Conservation (phyloP, 306 rosid species). For the Cucurbita moschata region DNA sequence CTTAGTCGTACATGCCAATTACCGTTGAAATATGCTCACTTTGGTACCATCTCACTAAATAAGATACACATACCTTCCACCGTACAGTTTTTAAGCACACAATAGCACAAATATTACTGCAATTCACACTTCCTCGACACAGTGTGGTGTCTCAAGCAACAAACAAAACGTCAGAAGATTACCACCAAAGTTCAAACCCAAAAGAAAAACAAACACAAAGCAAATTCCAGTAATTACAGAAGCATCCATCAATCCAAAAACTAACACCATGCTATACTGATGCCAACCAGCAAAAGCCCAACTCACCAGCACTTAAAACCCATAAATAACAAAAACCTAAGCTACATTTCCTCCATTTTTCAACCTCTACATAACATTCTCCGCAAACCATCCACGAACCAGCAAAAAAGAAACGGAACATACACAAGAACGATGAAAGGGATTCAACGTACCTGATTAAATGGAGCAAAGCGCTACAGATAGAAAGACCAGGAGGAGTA, state of each 20-base stretch:
- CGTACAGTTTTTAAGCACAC: neutral
- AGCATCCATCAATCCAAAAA: neutral
- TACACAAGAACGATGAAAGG: neutral
- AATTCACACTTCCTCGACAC: neutral
- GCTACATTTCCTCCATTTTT: neutral
- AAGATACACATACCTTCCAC: neutral
- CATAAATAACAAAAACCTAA: neutral
- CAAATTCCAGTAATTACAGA: neutral
- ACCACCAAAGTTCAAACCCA: neutral
- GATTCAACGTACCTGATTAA: neutral
- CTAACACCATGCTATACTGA: neutral
- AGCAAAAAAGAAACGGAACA: neutral
- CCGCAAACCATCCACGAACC: neutral
- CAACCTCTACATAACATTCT: neutral
- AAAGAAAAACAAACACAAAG: neutral
- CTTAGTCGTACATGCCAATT: no score
- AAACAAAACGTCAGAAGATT: neutral
- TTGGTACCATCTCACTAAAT: no score
- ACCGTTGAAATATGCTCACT: no score
- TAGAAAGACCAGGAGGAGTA: neutral
- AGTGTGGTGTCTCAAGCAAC: neutral
- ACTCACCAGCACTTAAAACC: neutral
- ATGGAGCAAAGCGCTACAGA: neutral
- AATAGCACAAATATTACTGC: neutral
- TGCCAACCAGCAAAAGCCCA: neutral